Conservation (phyloP, 106 monocot genomes). For the Apostasia shenzhenica region DNA sequence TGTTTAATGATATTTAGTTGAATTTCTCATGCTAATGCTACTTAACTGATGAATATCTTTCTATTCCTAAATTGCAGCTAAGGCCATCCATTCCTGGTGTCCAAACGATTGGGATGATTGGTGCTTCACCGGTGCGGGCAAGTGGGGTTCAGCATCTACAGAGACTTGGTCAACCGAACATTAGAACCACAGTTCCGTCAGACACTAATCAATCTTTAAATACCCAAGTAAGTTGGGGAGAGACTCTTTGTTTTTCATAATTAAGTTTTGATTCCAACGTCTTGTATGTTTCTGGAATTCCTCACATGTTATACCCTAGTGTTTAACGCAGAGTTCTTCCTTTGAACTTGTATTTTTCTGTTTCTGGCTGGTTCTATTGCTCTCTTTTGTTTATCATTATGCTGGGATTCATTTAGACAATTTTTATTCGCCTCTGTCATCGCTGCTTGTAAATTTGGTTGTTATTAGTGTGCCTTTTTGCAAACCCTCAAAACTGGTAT, state of each 20-base stretch:
- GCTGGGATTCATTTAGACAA: too few species aligned
- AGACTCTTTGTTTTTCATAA: too few species aligned
- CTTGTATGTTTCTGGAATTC: not conserved
- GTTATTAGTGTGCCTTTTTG: too few species aligned
- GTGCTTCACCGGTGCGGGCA: not conserved
- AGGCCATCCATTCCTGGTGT: slow-evolving; percentile 1
- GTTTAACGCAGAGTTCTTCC: not conserved
- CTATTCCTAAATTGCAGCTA: not conserved
- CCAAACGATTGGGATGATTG: slow-evolving; percentile 9
- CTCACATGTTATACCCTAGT: not conserved
- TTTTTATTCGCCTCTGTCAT: too few species aligned
- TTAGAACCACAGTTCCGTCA: not conserved
- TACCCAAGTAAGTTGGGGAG: not conserved
- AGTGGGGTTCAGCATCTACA: slow-evolving; percentile 6
- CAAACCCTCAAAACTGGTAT: too few species aligned
- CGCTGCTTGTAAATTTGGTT: too few species aligned
- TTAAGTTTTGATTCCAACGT: too few species aligned
- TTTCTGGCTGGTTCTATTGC: not conserved
- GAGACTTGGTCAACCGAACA: not conserved
- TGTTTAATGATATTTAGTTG: too few species aligned
- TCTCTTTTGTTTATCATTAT: not conserved
- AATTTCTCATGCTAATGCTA: too few species aligned
- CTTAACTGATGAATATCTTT: too few species aligned
- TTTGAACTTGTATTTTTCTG: not conserved
- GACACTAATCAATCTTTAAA: slow-evolving; percentile 2